A percentile compares a stretch with the other conserved stretches of the same genome.
Conservation (phyloP, 768 basidiomycete genomes). For the Pleurotus tuoliensis region DNA sequence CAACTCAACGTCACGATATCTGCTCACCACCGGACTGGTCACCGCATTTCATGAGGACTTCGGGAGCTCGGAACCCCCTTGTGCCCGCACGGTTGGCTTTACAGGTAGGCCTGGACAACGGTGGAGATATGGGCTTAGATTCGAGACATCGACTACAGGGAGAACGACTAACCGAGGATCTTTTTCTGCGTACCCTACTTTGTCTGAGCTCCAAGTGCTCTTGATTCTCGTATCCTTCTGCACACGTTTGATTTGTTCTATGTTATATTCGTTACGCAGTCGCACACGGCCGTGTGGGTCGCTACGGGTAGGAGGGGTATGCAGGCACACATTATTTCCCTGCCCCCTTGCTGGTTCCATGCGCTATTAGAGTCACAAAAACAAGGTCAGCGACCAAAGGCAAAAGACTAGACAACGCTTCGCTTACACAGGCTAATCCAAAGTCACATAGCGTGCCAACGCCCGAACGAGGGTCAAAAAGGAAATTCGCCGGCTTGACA, state of each 20-base stretch:
- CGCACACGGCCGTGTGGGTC: slow-evolving; percentile 67
- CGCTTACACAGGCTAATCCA: slow-evolving; percentile 86
- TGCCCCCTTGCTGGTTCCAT: slow-evolving; percentile 42
- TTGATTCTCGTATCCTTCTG: slow-evolving; percentile 60
- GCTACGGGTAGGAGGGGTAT: slow-evolving; percentile 58
- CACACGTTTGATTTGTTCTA: slow-evolving; percentile 46
- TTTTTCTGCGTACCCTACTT: slow-evolving; percentile 74
- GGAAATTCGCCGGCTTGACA: slow-evolving; percentile 96
- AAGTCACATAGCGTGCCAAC: slow-evolving; percentile 91
- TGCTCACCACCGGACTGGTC: slow-evolving; percentile 86
- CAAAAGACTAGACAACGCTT: background rate
- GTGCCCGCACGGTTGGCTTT: slow-evolving; percentile 98
- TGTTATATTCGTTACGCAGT: slow-evolving; percentile 39
- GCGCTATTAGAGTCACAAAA: slow-evolving; percentile 33
- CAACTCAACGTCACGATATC: background rate
- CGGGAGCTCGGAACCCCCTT: slow-evolving; percentile 93
- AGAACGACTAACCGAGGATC: slow-evolving; percentile 54
- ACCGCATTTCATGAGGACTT: slow-evolving; percentile 91
- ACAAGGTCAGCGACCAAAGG: too few relatives aligned
- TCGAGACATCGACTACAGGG: too few relatives aligned
- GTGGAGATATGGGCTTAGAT: background rate
- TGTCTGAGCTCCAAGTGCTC: slow-evolving; percentile 52
- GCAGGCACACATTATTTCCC: slow-evolving; percentile 63
- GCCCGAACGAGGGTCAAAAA: slow-evolving; percentile 83
- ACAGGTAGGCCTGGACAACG: slow-evolving; percentile 55